Base-by-base conservation (phyloP, 192 early-diverging fungal genomes). In the Backusella tarrabulga region DNA sequence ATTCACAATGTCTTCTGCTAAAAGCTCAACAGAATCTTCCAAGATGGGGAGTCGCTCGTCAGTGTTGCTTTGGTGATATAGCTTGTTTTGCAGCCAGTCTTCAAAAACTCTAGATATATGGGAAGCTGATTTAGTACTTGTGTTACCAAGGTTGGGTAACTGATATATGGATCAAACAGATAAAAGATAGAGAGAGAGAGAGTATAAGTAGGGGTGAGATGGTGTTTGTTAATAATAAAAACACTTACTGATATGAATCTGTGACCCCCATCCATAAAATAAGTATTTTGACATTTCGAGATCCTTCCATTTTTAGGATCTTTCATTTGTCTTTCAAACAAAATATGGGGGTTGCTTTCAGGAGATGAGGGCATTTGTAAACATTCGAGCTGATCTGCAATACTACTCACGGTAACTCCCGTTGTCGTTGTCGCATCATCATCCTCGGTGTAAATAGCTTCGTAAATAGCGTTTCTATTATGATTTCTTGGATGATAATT, bases 161-260 rank as follows among this genome's bases (percentile, higher is more conserved):
- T 83, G 44, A 26, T 26, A 11, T 63, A 63, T 23, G 26, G 21
- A 23, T 29, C 56, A 63, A 29, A 63, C 17, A 54, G 50, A 54
- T n/a, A 54, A n/a, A 17, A 54, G 50, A n/a, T 7, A 29, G 23
- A 60, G 9, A 26, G 56, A 41, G 41, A 42, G 11, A 14, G 42
- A 4, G 3, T 14, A 44, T 44, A 44, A 44, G 42, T 44, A 44
- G 15, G 42, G 12, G 38, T 40, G 38, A 40, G n/a, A 17, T n/a
- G 8, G 50, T 9, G 44, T 14, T 23, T 11, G 9, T 56, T 19
- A 21, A 56, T 56, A 52, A 19, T 52, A 52, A 6, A 32, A 32
- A 56, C 34, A 67, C 75, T 73, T 83, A 83, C 81, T 23, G 81
- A 83, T 73, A 83, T 83, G 34, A 83, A 83, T 50, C 81, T 54